Percentiles rank a stretch among this genome's conserved stretches.
Evolutionary conservation across 768 basidiomycete species (phyloP).

Genomic region (Suillus tomentosus): DNA sequence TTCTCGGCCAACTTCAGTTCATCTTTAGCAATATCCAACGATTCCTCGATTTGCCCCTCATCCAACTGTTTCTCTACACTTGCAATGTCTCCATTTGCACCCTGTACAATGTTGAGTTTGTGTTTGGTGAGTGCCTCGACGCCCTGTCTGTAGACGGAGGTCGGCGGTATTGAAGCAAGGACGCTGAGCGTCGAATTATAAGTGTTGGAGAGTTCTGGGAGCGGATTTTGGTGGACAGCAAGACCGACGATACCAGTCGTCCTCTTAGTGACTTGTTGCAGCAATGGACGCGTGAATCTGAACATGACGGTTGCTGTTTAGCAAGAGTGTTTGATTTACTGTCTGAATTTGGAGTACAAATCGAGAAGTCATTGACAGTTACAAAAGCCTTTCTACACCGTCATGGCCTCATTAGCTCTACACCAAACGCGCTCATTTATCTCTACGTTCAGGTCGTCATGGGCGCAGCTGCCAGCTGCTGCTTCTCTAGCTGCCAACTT

Average conservation of each 20-base stretch:
- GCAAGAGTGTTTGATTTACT: constrained; percentile 16
- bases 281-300: constrained; percentile 71
- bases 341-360: constrained; percentile 7
- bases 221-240: constrained; percentile 78
- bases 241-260: constrained; percentile 90
- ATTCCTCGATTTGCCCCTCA: constrained; percentile 87
- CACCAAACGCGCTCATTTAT: constrained; percentile 33
- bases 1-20: constrained; percentile 76
- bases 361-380: constrained; percentile 3
- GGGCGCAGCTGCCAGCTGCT: constrained; percentile 21
- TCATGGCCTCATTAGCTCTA: constrained; percentile 46
- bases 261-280: constrained; percentile 63
- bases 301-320: constrained; percentile 55
- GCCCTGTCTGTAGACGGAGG: constrained; percentile 88
- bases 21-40: constrained; percentile 78
- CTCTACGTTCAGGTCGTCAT: constrained; percentile 26
- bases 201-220: constrained; percentile 73
- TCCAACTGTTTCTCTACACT: constrained; percentile 73
- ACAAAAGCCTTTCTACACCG: constrained; percentile 15
- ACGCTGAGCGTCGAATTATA: constrained; percentile 77
- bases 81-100: constrained; percentile 63
- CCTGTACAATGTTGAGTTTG: constrained; percentile 73
- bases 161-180: constrained; percentile 71
- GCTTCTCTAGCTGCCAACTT: constrained; percentile 23
- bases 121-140: constrained; percentile 82